These are phyloP conservation scores for Xylaria castorea DNA, from an alignment of 495 filamentous ascomycete species.

Conservation along the genomic window DNA sequence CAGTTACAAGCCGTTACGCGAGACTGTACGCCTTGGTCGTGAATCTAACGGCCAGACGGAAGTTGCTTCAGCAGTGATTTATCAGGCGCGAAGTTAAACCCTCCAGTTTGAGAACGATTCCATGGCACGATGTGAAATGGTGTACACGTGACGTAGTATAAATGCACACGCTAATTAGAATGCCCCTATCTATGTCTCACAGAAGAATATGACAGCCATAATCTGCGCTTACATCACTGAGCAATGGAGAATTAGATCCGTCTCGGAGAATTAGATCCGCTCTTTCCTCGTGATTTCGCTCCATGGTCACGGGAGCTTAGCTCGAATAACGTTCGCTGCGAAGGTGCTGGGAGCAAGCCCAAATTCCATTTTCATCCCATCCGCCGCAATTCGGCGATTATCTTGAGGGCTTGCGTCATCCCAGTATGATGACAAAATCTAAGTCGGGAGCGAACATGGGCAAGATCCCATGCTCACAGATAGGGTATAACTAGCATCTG, in stretches of 20 bases:
- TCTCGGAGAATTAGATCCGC: conserved; percentile 5
- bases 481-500: neutral
- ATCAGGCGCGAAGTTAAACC: neutral
- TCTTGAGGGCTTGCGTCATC: conserved; percentile 15
- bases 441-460: neutral
- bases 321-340: neutral
- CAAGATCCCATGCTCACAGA: conserved; percentile 5
- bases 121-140: conserved; percentile 12
- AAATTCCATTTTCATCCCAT: conserved; percentile 7
- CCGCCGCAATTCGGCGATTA: neutral
- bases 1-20: conserved; percentile 7
- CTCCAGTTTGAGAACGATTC: neutral
- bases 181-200: neutral
- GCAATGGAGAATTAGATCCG: neutral
- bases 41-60: conserved; percentile 3
- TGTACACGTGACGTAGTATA: conserved; percentile 13
- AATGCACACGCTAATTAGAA: conserved; percentile 7
- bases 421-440: conserved; percentile 5
- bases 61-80: conserved; percentile 17
- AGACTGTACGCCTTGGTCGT: conserved; percentile 11
- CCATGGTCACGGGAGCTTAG: neutral
- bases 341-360: neutral
- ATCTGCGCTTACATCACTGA: neutral
- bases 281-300: neutral
- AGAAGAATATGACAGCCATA: neutral